Base-by-base conservation (phyloP, 129 eudicot species). In the Lonicera japonica region DNA sequence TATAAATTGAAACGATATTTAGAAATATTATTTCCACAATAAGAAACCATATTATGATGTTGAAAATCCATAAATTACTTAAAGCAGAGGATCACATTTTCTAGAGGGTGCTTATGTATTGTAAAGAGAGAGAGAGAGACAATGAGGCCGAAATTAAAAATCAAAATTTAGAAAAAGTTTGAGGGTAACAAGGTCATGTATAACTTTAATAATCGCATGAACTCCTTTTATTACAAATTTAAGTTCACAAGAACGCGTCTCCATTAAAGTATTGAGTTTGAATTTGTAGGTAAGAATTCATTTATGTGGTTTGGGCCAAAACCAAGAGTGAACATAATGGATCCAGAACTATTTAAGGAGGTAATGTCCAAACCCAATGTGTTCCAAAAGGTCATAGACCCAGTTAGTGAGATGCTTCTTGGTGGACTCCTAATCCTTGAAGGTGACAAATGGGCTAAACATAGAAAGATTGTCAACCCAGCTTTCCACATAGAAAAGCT, bases 401-500 rank as follows among this genome's bases (percentile, higher is more conserved):
- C 81, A 4, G 11, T 71, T 2, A 1, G 13, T 15, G 38, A 25
- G 64, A 58, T 67, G 48, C 3, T 80, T 22, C 67, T 21, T 22
- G 39, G 75, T 0, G 86, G 86, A 4, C 23, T 80, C 15, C 65
- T 63, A 24, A 46, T 5, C 24, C 36, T 48, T 21, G 82, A 80
- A 38, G 86, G 78, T 1, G 79, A 80, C 24, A 55, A 71, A 5
- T 75, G 86, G 86, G 63, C 43, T 54, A 80, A 67, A 39, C 86
- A 68, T 57, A 72, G 79, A 46, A 75, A 40, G 45, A 8, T 80
- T 34, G 43, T 80, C 24, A 75, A 64, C 65, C 81, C 85, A 11
- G 78, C 79, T 63, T 80, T 80, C 62, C 73, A 80, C 60, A 19
- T 54, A 4, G 69, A 64, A 14, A 80, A 76, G 38, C 54, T 80